Percentiles rank a stretch among this genome's conserved stretches.
Evolutionary conservation across 192 early-diverging fungal species (phyloP).

Genomic region (Podila epigama): DNA sequence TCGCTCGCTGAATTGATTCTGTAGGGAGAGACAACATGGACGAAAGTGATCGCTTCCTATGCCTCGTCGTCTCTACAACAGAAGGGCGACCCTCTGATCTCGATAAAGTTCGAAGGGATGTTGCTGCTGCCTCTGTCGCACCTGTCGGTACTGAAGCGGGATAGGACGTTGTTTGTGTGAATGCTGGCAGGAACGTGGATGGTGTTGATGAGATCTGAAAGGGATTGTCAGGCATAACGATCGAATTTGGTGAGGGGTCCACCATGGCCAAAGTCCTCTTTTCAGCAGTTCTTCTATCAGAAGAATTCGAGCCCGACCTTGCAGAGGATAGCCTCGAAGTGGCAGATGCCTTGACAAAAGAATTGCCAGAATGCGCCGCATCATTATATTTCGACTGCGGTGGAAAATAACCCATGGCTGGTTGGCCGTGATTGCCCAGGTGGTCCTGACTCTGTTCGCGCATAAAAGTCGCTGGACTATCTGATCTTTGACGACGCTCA

Average conservation of each 20-base stretch:
- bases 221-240: neutral
- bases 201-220: neutral
- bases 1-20: neutral
- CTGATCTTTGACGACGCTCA: conserved; percentile 12
- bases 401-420: no score
- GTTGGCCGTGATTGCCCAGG: neutral
- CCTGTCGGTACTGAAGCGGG: neutral
- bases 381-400: neutral
- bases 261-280: neutral
- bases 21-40: neutral
- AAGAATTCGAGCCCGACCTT: neutral
- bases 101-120: neutral
- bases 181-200: neutral
- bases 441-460: neutral
- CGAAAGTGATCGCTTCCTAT: conserved; percentile 18
- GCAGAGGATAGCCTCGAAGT: neutral
- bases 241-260: neutral
- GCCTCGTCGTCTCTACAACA: neutral
- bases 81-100: neutral
- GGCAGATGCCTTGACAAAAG: neutral
- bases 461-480: neutral
- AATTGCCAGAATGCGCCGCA: neutral
- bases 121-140: neutral
- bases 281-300: neutral
- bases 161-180: neutral